Evolutionary conservation across 176 grass and related monocot genomes (phyloP).

Genomic region (Aegilops tauschii): DNA sequence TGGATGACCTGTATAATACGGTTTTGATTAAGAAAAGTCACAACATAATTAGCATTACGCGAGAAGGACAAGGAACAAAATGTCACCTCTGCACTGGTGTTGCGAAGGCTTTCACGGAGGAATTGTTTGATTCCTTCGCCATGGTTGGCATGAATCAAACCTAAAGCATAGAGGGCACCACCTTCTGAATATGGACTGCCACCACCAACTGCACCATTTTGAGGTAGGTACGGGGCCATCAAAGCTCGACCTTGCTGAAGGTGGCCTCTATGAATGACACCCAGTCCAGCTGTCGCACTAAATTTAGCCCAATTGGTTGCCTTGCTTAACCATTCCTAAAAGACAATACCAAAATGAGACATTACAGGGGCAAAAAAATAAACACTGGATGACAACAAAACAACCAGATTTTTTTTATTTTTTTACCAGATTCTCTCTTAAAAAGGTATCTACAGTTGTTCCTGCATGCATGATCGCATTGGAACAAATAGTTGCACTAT

Average conservation of each 20-base stretch:
- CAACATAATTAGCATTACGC: not conserved
- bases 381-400: slow-evolving; percentile 7
- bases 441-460: slow-evolving; percentile 97
- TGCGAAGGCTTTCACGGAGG: slow-evolving; percentile 87
- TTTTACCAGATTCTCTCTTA: slow-evolving; percentile 96
- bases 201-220: slow-evolving; percentile 79
- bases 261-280: slow-evolving; percentile 98
- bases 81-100: slow-evolving; percentile 79
- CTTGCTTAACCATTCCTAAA: slow-evolving; percentile 92
- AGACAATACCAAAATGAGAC: slow-evolving; percentile 20
- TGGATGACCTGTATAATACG: slow-evolving; percentile 79
- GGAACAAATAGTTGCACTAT: slow-evolving; percentile 95
- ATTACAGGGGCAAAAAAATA: slow-evolving; percentile 3
- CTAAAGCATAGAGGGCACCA: slow-evolving; percentile 94
- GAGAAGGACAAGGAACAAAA: slow-evolving; percentile 8
- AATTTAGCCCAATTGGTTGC: slow-evolving; percentile 99
- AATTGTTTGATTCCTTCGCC: slow-evolving; percentile 99
- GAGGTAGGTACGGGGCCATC: slow-evolving; percentile 97
- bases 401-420: not conserved
- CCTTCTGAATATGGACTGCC: slow-evolving; percentile 99
- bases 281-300: slow-evolving; percentile 91
- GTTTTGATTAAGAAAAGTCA: slow-evolving; percentile 1
- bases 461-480: slow-evolving; percentile 99
- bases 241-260: slow-evolving; percentile 95
- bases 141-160: slow-evolving; percentile 98